These are phyloP conservation scores for Rickenella mellea DNA, from an alignment of 768 basidiomycete species.

Conservation along the genomic window DNA sequence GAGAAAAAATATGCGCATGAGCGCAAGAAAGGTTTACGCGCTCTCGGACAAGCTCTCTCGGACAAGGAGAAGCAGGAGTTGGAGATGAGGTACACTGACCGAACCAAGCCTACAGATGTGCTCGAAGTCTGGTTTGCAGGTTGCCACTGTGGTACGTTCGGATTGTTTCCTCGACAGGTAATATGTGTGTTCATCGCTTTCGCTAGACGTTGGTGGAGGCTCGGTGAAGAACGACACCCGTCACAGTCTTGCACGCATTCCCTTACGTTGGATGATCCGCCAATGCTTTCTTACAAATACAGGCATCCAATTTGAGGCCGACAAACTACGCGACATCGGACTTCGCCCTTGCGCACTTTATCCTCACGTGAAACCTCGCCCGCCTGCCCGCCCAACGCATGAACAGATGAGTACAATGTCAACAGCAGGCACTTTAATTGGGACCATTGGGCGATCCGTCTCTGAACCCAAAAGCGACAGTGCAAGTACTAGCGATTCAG, in stretches of 20 bases:
- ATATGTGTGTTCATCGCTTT: background rate
- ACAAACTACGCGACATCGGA: conserved; percentile 15
- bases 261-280: conserved; percentile 51
- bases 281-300: conserved; percentile 39
- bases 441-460: background rate
- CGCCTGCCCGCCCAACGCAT: conserved; percentile 8
- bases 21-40: conserved; percentile 1
- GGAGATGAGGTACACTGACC: conserved; percentile 29
- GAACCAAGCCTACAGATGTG: conserved; percentile 39
- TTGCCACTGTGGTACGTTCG: conserved; percentile 51
- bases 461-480: background rate
- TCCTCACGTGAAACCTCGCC: conserved; percentile 15
- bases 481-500: background rate
- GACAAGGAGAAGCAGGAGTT: conserved; percentile 12
- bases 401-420: conserved; percentile 8
- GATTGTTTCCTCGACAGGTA: background rate
- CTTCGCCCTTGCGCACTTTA: conserved; percentile 16
- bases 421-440: background rate
- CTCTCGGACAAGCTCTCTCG: conserved; percentile 1
- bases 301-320: conserved; percentile 29
- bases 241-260: conserved; percentile 57
- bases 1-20: background rate
- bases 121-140: conserved; percentile 80
- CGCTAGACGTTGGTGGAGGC: conserved; percentile 66
- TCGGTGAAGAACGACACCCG: conserved; percentile 46